Percentiles rank a stretch among this genome's conserved stretches.
Evolutionary conservation across 208 protist species (phyloP).

Genomic region (Histomonas meleagridis): DNA sequence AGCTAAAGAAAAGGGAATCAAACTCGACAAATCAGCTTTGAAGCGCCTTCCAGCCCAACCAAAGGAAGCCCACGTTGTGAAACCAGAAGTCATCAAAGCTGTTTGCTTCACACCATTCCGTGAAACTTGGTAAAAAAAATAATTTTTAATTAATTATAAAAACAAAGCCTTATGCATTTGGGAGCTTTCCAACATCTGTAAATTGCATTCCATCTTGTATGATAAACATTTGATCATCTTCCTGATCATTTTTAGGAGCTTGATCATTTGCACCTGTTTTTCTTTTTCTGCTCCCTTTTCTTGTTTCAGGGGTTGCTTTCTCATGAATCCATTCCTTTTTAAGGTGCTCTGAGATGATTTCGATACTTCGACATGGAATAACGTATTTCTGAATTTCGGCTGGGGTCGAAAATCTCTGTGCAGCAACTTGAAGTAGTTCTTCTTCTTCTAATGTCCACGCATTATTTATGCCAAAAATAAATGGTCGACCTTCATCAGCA

Average conservation of each 20-base stretch:
- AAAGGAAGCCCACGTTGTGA: neutral
- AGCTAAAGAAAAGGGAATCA: neutral
- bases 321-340: neutral
- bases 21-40: neutral
- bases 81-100: neutral
- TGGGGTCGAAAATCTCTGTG: neutral
- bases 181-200: no score
- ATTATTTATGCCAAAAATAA: neutral
- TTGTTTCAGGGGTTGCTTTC: no score
- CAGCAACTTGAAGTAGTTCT: neutral
- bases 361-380: neutral
- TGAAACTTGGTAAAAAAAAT: constrained; percentile 15
- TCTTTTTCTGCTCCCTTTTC: no score
- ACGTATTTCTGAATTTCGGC: constrained; percentile 18
- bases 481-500: neutral
- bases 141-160: no score
- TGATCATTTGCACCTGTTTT: no score
- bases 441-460: neutral
- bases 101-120: neutral
- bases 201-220: no score
- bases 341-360: neutral
- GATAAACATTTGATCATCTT: no score
- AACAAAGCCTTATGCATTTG: no score
- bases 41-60: constrained; percentile 29
- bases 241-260: no score